These are phyloP conservation scores for Trypanosoma congolense DNA, from an alignment of 208 protist species.

Conservation along the genomic window DNA sequence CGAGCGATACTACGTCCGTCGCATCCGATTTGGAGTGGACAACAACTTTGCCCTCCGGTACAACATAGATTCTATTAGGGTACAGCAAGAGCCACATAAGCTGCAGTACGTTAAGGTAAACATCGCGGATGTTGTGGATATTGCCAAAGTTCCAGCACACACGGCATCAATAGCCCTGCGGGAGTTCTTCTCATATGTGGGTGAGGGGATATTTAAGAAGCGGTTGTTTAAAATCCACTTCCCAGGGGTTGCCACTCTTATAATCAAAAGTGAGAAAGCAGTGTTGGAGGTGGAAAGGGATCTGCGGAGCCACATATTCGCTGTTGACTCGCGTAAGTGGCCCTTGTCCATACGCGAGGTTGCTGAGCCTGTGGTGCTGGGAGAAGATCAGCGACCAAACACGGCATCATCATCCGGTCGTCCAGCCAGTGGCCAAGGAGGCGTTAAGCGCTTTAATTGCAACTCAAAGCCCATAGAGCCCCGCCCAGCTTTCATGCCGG, in stretches of 20 bases:
- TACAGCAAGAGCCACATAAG: conserved; percentile 14
- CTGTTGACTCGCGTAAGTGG: conserved; percentile 72
- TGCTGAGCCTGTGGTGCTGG: conserved; percentile 20
- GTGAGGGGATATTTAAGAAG: conserved; percentile 66
- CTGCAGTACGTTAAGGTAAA: conserved; percentile 26
- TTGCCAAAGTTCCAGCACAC: conserved; percentile 61
- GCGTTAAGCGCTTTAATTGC: conserved; percentile 16
- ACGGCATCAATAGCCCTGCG: conserved; percentile 56
- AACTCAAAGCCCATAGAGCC: conserved; percentile 18
- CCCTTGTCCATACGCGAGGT: conserved; percentile 38
- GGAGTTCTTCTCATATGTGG: conserved; percentile 82
- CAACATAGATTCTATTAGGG: conserved; percentile 27
- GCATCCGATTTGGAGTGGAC: conserved; percentile 36
- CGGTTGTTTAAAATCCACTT: conserved; percentile 62
- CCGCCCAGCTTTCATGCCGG: conserved; percentile 52
- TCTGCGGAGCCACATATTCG: conserved; percentile 57
- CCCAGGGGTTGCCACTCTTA: conserved; percentile 53
- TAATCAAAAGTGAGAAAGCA: conserved; percentile 55
- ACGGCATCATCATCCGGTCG: conserved; percentile 23
- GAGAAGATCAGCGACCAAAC: neutral
- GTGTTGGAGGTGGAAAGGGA: conserved; percentile 46
- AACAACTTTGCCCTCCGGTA: conserved; percentile 30
- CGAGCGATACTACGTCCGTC: conserved; percentile 26
- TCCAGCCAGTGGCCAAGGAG: conserved; percentile 15
- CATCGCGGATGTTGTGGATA: conserved; percentile 60